A percentile compares a stretch with the other conserved stretches of the same genome.
phyloP scores from a whole-genome alignment of 805 yeast species.

The Pichia scutulata region DNA sequence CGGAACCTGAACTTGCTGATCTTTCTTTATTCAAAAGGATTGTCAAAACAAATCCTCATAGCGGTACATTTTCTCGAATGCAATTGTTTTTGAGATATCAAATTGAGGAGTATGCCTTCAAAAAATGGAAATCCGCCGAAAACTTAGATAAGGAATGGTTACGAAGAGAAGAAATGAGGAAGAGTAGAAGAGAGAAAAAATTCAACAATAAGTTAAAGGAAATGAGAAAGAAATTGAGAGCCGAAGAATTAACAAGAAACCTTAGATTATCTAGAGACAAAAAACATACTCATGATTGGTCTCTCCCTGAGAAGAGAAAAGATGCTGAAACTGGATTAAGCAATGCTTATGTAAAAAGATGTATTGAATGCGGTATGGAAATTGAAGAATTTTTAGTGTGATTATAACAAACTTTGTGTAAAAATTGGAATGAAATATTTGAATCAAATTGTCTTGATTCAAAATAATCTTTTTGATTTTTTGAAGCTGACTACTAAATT shows the following conservation, averaged over 20 bases:
- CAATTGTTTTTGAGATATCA: slow-evolving; percentile 84
- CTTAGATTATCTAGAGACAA: slow-evolving; percentile 44
- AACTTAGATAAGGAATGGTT: slow-evolving; percentile 91
- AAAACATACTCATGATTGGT: slow-evolving; percentile 72
- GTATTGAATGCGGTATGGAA: slow-evolving; percentile 77
- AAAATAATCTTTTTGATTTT: no score
- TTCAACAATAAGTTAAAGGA: slow-evolving; percentile 73
- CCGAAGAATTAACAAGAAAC: slow-evolving; percentile 77
- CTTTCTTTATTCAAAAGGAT: slow-evolving; percentile 57
- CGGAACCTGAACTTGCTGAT: slow-evolving; percentile 89
- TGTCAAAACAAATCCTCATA: slow-evolving; percentile 92
- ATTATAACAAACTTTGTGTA: background rate
- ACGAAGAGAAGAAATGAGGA: slow-evolving; percentile 62
- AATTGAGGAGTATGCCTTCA: slow-evolving; percentile 87
- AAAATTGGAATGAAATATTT: no score
- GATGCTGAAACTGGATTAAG: slow-evolving; percentile 10
- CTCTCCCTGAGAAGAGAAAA: slow-evolving; percentile 39
- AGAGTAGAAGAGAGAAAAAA: slow-evolving; percentile 67
- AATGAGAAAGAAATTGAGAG: slow-evolving; percentile 87
- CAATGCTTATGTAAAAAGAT: slow-evolving; percentile 46
- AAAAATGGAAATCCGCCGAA: slow-evolving; percentile 91
- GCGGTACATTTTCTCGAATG: slow-evolving; percentile 83
- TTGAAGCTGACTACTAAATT: no score
- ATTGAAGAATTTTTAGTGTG: slow-evolving; percentile 62
- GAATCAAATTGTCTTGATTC: no score